Percentiles rank a stretch among this genome's conserved stretches.
These are phyloP conservation scores for Arabis alpina DNA, from an alignment of 345 rosid genomes.

Conservation along the genomic window DNA sequence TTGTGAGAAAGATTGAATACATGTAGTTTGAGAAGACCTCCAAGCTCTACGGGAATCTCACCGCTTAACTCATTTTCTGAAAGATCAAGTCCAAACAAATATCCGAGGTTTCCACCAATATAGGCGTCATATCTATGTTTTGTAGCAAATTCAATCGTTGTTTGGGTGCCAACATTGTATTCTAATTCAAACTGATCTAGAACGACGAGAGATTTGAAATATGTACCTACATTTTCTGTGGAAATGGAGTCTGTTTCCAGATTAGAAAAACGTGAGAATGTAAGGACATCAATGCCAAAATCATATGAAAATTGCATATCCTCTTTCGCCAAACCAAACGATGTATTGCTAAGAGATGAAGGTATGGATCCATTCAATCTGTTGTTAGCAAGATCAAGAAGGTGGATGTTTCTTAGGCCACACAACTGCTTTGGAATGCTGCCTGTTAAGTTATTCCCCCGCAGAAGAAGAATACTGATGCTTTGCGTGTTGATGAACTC, in stretches of 20 bases:
- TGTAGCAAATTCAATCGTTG: neutral
- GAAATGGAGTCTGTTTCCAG: too few relatives aligned
- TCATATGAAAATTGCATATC: neutral
- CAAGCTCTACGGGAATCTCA: conserved; percentile 41
- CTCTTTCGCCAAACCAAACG: neutral
- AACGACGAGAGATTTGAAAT: conserved; percentile 3
- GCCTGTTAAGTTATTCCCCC: conserved; percentile 17
- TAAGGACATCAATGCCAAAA: too few relatives aligned
- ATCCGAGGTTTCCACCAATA: neutral
- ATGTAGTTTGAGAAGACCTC: conserved; percentile 16
- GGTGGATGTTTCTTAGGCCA: conserved; percentile 1
- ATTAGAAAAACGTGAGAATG: too few relatives aligned
- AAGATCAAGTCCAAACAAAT: conserved; percentile 44
- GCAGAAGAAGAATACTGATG: conserved; percentile 1
- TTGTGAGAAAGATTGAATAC: conserved; percentile 47
- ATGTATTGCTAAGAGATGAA: conserved; percentile 24
- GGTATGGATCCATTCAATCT: conserved; percentile 28
- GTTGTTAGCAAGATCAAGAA: conserved; percentile 7
- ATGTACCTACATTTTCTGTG: neutral
- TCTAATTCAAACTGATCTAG: neutral
- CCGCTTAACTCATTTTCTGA: conserved; percentile 44
- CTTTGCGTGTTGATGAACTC: neutral
- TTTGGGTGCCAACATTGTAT: neutral
- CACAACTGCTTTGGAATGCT: neutral
- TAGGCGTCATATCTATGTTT: conserved; percentile 24